Base-by-base conservation (phyloP, 805 yeast species). In the Nakazawaea wyomingensis region DNA sequence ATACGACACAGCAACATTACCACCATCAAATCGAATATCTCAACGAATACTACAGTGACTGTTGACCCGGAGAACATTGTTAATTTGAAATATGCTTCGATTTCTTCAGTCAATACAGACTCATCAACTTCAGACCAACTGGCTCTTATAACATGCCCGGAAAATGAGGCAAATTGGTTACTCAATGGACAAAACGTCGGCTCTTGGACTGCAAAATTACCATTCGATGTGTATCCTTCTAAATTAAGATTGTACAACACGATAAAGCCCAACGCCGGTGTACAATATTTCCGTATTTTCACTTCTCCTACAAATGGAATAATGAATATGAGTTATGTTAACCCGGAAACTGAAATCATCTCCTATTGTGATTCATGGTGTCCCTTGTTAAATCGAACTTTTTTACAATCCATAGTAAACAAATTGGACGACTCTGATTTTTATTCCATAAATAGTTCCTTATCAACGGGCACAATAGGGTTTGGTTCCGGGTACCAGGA, bases 251-350 rank as follows among this genome's bases (percentile, higher is more conserved):
- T 93, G 4, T 85, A 77, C 58, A 80, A 86, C 48, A 78, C 91
- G 0, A 57, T 57, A 5, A 56, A 62, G 6, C 64, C 66, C 8
- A 68, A 65, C 29, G 61, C 66, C 22, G 78, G 81, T 11, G 72
- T 80, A 5, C 69, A 80, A 38, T 46, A 72, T 6, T 93, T 90
- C 59, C 73, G 96, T 54, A 66, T 93, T 5, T 65, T 83, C 31
- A 80, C 96, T 0, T 64, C 73, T 42, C 97, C 97, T 1, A 72
- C 89, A 10, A 74, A 81, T 51, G 87, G 97, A 50, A 91, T 91
- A 48, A 85, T 93, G 96, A 93, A 93, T 59, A 60, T 93, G 50
- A 79, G 95, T 0, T 93, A 89, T 54, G 66, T 85, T 18, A 91
- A 91, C 56, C 95, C 96, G 3, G 47, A 56, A 0, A 72, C 87